Percentiles rank a stretch among this genome's conserved stretches.
phyloP scores from a whole-genome alignment of 352 stramenopile genomes.

The Phytophthora parvispora region DNA sequence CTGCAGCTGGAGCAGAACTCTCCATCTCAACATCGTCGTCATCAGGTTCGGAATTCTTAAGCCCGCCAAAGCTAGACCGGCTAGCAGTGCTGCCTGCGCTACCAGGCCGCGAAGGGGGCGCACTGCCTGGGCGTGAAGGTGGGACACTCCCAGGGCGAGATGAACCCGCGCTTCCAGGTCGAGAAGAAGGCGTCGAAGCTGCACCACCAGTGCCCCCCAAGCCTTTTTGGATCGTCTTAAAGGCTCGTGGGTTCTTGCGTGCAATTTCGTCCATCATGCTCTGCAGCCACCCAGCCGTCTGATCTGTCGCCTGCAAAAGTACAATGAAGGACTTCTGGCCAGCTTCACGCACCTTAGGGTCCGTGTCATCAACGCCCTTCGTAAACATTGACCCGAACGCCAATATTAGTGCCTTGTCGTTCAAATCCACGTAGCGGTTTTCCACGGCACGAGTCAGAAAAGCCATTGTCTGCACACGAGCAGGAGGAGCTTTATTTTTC shows the following conservation, averaged over 20 bases:
- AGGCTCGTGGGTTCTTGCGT: conserved; percentile 76
- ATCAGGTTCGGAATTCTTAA: conserved; percentile 19
- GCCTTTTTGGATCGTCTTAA: conserved; percentile 73
- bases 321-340: conserved; percentile 72
- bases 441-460: conserved; percentile 81
- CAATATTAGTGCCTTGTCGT: conserved; percentile 69
- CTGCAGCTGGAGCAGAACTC: conserved; percentile 12
- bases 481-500: conserved; percentile 88
- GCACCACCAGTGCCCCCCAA: conserved; percentile 32
- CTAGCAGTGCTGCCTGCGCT: conserved; percentile 37
- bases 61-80: conserved; percentile 28
- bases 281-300: conserved; percentile 67
- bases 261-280: conserved; percentile 70
- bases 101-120: conserved; percentile 39
- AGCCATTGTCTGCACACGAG: conserved; percentile 77
- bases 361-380: conserved; percentile 76
- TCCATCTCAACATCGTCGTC: conserved; percentile 45
- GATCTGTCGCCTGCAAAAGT: conserved; percentile 63
- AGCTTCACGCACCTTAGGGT: conserved; percentile 85
- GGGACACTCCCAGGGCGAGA: conserved; percentile 34
- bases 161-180: conserved; percentile 38
- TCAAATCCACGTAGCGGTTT: conserved; percentile 72
- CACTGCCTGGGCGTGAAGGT: conserved; percentile 34
- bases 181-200: conserved; percentile 37
- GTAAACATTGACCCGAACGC: conserved; percentile 75